Percentiles rank a stretch among this genome's conserved stretches.
These are phyloP conservation scores for Marchantia paleacea DNA, from an alignment of 225 moss, liverwort and hornwort genomes.

Conservation along the genomic window DNA sequence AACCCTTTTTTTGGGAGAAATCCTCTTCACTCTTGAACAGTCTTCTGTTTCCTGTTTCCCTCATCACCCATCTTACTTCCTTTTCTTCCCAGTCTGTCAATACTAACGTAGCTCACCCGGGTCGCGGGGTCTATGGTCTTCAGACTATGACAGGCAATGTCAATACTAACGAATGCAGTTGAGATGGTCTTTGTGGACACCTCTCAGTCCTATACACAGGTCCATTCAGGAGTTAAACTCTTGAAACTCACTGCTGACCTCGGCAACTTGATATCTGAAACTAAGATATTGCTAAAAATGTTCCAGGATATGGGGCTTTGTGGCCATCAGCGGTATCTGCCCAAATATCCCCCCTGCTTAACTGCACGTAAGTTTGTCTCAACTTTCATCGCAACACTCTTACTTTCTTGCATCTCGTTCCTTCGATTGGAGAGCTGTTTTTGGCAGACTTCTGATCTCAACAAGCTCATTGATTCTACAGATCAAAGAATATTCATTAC, in stretches of 20 bases:
- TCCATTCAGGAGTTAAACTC: background rate
- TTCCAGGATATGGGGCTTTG: constrained; percentile 7
- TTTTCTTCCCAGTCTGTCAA: too few species aligned
- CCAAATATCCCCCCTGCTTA: background rate
- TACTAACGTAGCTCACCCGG: too few species aligned
- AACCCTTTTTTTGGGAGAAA: too few species aligned
- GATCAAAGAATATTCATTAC: constrained; percentile 44
- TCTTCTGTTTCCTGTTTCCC: too few species aligned
- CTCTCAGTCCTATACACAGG: background rate
- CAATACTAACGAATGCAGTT: too few species aligned
- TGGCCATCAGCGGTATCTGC: background rate
- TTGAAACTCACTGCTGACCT: background rate
- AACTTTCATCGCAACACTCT: background rate
- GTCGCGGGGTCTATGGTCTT: too few species aligned
- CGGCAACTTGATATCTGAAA: background rate
- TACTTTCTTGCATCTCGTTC: background rate
- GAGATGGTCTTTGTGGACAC: background rate
- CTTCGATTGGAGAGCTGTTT: background rate
- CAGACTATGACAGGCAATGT: too few species aligned
- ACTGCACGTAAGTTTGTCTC: background rate
- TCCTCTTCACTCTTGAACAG: too few species aligned
- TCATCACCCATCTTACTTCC: too few species aligned
- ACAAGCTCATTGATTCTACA: background rate
- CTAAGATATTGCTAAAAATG: background rate
- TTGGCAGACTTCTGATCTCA: background rate